Percentiles rank a stretch among this genome's conserved stretches.
These are phyloP conservation scores for Talaromyces sp. DNA, from an alignment of 2,329 filamentous ascomycete species.

Conservation along the genomic window DNA sequence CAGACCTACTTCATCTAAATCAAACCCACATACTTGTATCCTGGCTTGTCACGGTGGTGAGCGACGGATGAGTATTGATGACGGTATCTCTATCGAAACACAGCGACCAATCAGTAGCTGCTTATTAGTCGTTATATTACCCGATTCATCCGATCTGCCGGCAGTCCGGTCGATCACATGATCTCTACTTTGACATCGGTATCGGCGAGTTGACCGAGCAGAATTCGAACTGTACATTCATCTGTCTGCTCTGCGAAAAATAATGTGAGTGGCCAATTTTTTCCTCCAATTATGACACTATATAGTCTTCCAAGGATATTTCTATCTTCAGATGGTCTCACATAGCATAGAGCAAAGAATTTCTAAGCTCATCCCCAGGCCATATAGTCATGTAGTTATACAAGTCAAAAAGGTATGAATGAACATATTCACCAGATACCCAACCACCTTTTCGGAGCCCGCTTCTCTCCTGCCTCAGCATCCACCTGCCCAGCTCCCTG, in stretches of 20 bases:
- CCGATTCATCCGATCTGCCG: slow-evolving; percentile 3
- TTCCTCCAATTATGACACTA: not conserved
- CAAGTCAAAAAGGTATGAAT: not conserved
- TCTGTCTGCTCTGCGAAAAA: not conserved
- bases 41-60: not conserved
- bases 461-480: slow-evolving; percentile 43
- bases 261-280: too few species aligned
- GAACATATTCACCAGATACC: slow-evolving; percentile 63
- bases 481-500: slow-evolving; percentile 33
- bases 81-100: not conserved
- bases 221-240: not conserved
- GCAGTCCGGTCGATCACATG: slow-evolving; percentile 6
- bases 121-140: not conserved
- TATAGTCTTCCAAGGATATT: not conserved
- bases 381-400: not conserved
- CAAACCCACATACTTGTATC: not conserved
- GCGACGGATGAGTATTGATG: not conserved
- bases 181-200: not conserved
- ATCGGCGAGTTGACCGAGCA: slow-evolving; percentile 1
- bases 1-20: not conserved
- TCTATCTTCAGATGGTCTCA: not conserved
- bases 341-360: not conserved
- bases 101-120: not conserved
- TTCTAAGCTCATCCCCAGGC: not conserved
- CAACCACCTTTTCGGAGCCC: slow-evolving; percentile 71